A percentile compares a stretch with the other conserved stretches of the same genome.
These are phyloP conservation scores for Hypoxylon sp. DNA, from an alignment of 2,329 filamentous ascomycete species.

Conservation along the genomic window DNA sequence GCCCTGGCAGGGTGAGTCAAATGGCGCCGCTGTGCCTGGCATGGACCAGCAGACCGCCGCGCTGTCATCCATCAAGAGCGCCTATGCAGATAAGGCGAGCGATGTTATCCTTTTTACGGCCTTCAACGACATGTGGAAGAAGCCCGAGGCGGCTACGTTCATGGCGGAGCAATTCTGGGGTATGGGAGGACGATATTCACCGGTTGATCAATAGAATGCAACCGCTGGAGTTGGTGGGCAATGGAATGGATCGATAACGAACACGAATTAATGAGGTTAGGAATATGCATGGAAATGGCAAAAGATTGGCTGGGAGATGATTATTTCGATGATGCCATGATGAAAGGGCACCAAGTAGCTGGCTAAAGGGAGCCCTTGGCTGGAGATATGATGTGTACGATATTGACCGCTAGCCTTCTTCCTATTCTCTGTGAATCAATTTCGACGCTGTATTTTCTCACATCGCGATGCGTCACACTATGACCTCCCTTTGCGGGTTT, in stretches of 20 bases:
- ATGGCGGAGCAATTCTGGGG: slow-evolving; percentile 85
- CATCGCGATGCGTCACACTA: not conserved
- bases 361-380: slow-evolving; percentile 15
- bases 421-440: slow-evolving; percentile 41
- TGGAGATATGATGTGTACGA: slow-evolving; percentile 48
- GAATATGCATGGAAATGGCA: slow-evolving; percentile 32
- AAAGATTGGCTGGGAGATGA: slow-evolving; percentile 40
- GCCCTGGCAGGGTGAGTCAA: slow-evolving; percentile 77
- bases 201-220: slow-evolving; percentile 47
- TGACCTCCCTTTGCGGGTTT: not conserved
- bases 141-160: slow-evolving; percentile 72
- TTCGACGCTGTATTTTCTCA: slow-evolving; percentile 25
- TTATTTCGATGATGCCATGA: slow-evolving; percentile 21
- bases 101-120: slow-evolving; percentile 82
- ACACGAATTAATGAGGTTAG: slow-evolving; percentile 35
- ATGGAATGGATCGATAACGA: not conserved
- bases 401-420: slow-evolving; percentile 42
- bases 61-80: slow-evolving; percentile 72
- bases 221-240: not conserved
- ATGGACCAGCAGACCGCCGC: slow-evolving; percentile 76
- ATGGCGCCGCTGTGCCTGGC: slow-evolving; percentile 78
- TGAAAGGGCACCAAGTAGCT: not conserved
- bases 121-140: slow-evolving; percentile 86
- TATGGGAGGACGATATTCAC: slow-evolving; percentile 59
- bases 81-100: slow-evolving; percentile 66